Base-by-base conservation (phyloP, 148 eudicot species). In the Chenopodium album region DNA sequence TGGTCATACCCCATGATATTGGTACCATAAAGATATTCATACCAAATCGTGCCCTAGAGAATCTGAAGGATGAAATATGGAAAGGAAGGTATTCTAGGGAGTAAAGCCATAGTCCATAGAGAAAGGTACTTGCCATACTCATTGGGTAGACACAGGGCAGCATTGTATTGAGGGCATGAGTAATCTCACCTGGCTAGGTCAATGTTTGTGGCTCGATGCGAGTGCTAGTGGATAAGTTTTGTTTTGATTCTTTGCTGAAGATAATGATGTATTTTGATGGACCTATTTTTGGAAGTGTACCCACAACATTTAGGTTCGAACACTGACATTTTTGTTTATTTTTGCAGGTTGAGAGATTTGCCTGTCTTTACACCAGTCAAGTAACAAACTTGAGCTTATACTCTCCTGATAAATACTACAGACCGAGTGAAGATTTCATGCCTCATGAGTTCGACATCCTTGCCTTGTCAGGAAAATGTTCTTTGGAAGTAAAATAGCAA, bases 361-460 rank as follows among this genome's bases (percentile, higher is more conserved):
- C 99, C 9, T 96, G 99, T 83, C 94, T 96, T 41, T 96, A 96
- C 82, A 88, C 98, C 0, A 94, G 99, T 85, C 95, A 94, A 83
- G 99, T 96, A 75, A 87, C 89, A 26, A 96, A 96, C 86, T 85
- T 96, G 84, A 85, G 98, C 89, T 86, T 94, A 31, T 96, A 90
- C 74, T 96, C 99, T 46, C 99, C 99, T 0, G 95, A 94, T 83
- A 96, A 94, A 71, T 96, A 96, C 90, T 96, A 94, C 82, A 89
- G 98, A 70, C 97, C 99, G 63, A 90, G 98, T 78, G 99, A 96
- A 87, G 99, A 96, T 84, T 94, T 88, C 85, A 91, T 96, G 98
- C 97, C 98, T 47, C 99, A 96, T 85, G 99, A 96, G 81, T 90
- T 90, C 29, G 98, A 92, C 84, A 87, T 96, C 81, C 89, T 95